Evolutionary conservation across 495 filamentous ascomycete genomes (phyloP), one percentile per base, ranked within the genome.

Genomic region (Aspergillus taichungensis): DNA sequence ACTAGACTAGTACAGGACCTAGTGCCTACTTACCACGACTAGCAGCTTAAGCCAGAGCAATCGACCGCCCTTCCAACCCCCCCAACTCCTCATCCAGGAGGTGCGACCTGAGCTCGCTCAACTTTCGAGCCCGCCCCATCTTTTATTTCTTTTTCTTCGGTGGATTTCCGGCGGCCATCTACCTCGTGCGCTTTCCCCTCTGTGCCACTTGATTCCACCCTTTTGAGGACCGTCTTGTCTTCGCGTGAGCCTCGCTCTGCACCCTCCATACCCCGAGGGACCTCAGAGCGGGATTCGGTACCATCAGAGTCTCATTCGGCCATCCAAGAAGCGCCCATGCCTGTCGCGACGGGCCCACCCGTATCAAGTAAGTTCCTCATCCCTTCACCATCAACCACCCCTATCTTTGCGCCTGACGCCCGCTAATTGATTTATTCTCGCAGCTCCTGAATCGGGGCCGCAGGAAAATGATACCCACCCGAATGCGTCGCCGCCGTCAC

Each of bases 201-300:
- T 33, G 18, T 33, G 38, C 35, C 30, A 41, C 28, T 24, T 27
- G 6, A 18, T 43, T 47, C 12, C 42, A 13, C 41, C 13, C 29
- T 24, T 36, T 39, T 40, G 34, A 45, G 8, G 12, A 33, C 46
- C 47, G 35, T 49, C 32, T 35, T 12, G 27, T 37, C 37, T 30
- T 41, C 47, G 37, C 36, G 47, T 45, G 13, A 48, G 33, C 40
- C 47, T 51, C 48, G 40, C 54, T 40, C 47, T 43, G 41, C 58
- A 57, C 49, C 56, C 59, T 47, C 60, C 57, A 70, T 68, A 61
- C 51, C 58, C 56, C 63, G 63, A 58, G 57, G 54, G 50, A 69
- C 57, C 53, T 57, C 56, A 45, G 61, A 59, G 57, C 63, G 51
- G 56, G 55, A 62, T 57, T 49, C 61, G 49, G 54, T 54, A 35